Evolutionary conservation across 1,284 basidiomycete species (phyloP).

Genomic region (Malassezia caprae): DNA sequence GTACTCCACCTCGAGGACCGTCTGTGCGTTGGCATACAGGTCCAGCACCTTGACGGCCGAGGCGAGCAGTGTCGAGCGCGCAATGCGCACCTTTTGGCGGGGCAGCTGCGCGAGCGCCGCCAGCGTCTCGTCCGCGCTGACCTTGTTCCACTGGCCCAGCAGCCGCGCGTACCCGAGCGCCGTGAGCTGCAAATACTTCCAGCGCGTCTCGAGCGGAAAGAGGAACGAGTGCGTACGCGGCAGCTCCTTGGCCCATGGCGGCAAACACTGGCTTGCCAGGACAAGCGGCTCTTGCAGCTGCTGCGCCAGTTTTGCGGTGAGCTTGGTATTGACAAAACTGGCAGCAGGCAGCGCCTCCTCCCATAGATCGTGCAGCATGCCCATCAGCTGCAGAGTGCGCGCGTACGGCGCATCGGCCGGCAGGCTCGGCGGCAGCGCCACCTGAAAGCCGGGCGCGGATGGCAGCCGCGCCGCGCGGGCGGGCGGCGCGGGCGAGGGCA

Average conservation of each 20-base stretch:
- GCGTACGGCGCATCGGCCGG: conserved; percentile 72
- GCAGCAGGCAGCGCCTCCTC: conserved; percentile 54
- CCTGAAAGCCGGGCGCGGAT: not conserved
- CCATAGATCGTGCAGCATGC: conserved; percentile 67
- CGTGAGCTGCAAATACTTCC: conserved; percentile 90
- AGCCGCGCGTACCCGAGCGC: conserved; percentile 93
- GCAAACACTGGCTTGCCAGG: conserved; percentile 87
- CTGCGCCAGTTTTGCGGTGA: conserved; percentile 93
- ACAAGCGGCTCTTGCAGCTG: conserved; percentile 98
- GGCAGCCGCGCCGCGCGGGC: not conserved
- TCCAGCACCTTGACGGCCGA: conserved; percentile 98
- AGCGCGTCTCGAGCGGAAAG: conserved; percentile 93
- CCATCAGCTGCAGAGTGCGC: conserved; percentile 79
- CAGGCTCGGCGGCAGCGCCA: conserved; percentile 59
- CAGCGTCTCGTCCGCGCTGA: conserved; percentile 64
- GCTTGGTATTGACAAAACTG: conserved; percentile 91
- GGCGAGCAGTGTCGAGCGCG: conserved; percentile 82
- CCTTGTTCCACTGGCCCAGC: conserved; percentile 69
- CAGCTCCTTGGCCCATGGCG: conserved; percentile 89
- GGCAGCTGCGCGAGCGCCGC: conserved; percentile 82
- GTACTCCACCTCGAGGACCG: conserved; percentile 92
- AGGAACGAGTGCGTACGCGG: conserved; percentile 92
- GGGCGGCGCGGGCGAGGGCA: conserved; percentile 46
- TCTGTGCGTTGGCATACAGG: conserved; percentile 77
- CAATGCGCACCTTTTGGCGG: conserved; percentile 92